These are phyloP conservation scores for Kandelia obovata DNA, from an alignment of 345 rosid species.

Conservation along the genomic window DNA sequence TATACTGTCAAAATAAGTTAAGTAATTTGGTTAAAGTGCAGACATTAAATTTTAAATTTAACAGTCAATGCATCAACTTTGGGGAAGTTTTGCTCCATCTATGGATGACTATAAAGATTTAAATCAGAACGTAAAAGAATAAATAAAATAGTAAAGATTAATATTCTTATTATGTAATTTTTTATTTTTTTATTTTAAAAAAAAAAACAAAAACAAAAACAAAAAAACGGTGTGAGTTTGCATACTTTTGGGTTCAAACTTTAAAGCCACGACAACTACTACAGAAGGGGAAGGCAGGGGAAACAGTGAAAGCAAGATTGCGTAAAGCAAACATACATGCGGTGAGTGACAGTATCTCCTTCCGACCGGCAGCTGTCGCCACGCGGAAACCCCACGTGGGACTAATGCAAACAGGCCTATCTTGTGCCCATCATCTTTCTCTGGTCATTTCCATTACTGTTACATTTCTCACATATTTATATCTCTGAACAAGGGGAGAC, in stretches of 20 bases:
- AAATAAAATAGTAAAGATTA: no score
- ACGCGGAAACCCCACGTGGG: conserved; percentile 26
- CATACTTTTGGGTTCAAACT: conserved; percentile 21
- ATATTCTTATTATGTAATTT: no score
- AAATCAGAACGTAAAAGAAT: no score
- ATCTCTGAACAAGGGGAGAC: not conserved
- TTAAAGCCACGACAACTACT: conserved; percentile 36
- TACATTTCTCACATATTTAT: not conserved
- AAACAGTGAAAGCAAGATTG: conserved; percentile 18
- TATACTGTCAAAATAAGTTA: no score
- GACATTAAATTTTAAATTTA: no score
- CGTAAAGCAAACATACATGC: conserved; percentile 51
- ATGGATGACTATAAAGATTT: no score
- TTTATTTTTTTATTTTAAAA: no score
- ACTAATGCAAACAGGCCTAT: conserved; percentile 27
- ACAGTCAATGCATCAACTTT: no score
- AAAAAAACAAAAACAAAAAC: no score
- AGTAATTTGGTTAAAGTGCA: no score
- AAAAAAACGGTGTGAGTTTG: not conserved
- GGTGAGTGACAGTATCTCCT: conserved; percentile 31
- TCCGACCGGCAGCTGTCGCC: conserved; percentile 33
- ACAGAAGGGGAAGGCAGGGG: not conserved
- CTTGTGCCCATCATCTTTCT: conserved; percentile 5
- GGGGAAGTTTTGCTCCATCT: no score
- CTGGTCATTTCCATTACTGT: conserved; percentile 23